phyloP scores from a whole-genome alignment of 2,329 filamentous ascomycete genomes.

The Calonectria hongkongensis region DNA sequence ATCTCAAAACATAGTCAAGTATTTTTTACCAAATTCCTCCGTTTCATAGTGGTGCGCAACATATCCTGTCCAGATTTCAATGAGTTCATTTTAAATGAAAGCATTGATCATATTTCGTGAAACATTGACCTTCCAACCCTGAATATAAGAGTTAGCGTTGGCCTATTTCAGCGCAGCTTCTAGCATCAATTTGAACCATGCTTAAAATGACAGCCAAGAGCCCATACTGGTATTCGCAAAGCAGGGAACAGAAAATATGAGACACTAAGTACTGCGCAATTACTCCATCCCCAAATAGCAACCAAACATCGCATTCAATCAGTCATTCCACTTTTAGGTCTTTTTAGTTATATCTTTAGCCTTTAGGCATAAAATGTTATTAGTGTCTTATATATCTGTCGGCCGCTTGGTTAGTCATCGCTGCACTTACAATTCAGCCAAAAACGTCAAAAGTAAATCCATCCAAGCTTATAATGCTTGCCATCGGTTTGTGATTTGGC shows the following conservation, averaged over 20 bases:
- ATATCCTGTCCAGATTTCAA: background rate
- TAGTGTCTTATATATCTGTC: too few species aligned
- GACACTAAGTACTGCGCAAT: too few species aligned
- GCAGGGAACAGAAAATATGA: too few species aligned
- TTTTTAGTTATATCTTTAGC: too few species aligned
- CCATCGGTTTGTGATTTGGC: background rate
- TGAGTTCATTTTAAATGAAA: background rate
- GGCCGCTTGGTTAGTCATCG: background rate
- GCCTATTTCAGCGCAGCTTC: background rate
- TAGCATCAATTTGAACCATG: background rate
- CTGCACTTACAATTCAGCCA: background rate
- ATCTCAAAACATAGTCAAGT: background rate
- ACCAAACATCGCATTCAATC: too few species aligned
- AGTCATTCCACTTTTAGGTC: too few species aligned
- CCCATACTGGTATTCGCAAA: background rate
- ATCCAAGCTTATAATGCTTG: background rate
- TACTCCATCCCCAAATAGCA: too few species aligned
- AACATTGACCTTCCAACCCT: background rate
- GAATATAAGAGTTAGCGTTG: background rate
- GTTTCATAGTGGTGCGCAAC: too few species aligned
- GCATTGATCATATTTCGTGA: background rate
- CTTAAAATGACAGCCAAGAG: background rate
- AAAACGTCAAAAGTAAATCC: background rate
- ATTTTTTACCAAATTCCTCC: too few species aligned
- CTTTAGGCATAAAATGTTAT: too few species aligned